Evolutionary conservation across 129 eudicot genomes (phyloP).

Genomic region (Escallonia herrerae): DNA sequence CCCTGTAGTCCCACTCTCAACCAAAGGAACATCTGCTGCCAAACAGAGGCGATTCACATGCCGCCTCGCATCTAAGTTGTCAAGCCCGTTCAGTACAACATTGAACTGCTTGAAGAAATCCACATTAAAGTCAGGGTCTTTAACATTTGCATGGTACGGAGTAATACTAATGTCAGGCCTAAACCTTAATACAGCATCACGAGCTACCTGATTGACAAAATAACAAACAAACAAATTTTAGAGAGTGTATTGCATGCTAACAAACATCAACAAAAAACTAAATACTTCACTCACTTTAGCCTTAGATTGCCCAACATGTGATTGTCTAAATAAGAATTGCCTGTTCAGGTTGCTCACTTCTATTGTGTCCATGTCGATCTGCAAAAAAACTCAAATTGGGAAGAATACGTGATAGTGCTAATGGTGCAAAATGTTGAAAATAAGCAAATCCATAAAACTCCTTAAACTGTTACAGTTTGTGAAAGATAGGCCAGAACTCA

Average conservation of each 20-base stretch:
- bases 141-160: constrained; percentile 96
- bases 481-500: too few relatives aligned
- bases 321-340: constrained; percentile 86
- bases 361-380: constrained; percentile 98
- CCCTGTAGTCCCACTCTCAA: constrained; percentile 98
- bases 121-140: constrained; percentile 82
- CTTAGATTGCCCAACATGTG: constrained; percentile 95
- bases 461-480: too few relatives aligned
- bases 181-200: constrained; percentile 87
- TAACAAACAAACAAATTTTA: constrained; percentile 1
- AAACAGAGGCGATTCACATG: constrained; percentile 98
- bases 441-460: too few relatives aligned
- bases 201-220: constrained; percentile 65
- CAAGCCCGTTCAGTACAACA: constrained; percentile 91
- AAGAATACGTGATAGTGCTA: too few relatives aligned
- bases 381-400: constrained; percentile 18
- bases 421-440: too few relatives aligned
- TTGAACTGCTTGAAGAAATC: constrained; percentile 88
- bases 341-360: constrained; percentile 97
- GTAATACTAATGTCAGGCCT: constrained; percentile 92
- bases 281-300: constrained; percentile 66
- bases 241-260: neutral
- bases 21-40: constrained; percentile 93
- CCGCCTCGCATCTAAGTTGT: constrained; percentile 93
- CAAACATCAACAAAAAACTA: neutral